Conservation (phyloP, 176 grass and related monocot genomes). For the Zizania latifolia region DNA sequence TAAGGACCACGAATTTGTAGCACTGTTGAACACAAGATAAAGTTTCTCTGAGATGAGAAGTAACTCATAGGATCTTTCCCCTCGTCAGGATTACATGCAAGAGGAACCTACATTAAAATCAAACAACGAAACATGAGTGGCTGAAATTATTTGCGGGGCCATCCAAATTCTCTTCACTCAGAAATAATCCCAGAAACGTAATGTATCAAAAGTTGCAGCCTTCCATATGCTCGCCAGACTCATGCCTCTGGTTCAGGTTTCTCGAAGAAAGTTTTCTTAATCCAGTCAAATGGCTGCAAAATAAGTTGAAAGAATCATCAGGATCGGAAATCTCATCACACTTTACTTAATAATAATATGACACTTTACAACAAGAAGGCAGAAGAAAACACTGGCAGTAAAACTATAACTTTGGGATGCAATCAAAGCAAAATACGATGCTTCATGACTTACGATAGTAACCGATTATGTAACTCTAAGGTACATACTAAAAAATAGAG, state of each 20-base stretch:
- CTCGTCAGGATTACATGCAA: conserved; percentile 26
- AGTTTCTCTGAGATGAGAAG: conserved; percentile 8
- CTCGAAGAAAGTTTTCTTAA: conserved; percentile 80
- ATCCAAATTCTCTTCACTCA: conserved; percentile 30
- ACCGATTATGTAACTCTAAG: background rate
- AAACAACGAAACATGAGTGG: conserved; percentile 26
- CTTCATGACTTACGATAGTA: too few relatives aligned
- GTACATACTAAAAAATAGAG: background rate
- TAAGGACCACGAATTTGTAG: background rate
- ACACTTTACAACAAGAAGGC: background rate
- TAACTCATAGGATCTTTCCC: conserved; percentile 14
- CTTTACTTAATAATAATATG: background rate
- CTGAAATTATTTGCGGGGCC: conserved; percentile 44
- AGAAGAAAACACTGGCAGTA: background rate
- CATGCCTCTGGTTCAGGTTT: conserved; percentile 65
- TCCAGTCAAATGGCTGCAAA: conserved; percentile 74
- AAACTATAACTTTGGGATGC: background rate
- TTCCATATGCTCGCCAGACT: background rate
- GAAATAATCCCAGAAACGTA: conserved; percentile 35
- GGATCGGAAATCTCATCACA: background rate
- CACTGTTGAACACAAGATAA: background rate
- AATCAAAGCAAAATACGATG: too few relatives aligned
- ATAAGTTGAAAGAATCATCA: background rate
- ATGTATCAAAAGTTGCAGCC: conserved; percentile 22
- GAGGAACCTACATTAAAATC: conserved; percentile 41